These are phyloP conservation scores for Penicillium capsulatum DNA, from an alignment of 2,329 filamentous ascomycete species.

Conservation along the genomic window DNA sequence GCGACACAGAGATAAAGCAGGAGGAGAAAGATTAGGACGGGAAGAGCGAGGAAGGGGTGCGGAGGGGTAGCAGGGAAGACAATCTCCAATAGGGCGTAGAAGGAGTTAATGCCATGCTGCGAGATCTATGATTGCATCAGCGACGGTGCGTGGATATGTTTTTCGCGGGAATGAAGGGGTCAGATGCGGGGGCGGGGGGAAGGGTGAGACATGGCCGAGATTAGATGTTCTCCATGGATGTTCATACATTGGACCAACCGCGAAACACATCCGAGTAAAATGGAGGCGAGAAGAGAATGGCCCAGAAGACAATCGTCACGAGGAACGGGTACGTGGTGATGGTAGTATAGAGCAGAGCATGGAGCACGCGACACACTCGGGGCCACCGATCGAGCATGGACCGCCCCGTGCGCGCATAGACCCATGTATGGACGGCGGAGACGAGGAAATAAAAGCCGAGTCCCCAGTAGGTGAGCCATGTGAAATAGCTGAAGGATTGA, in stretches of 20 bases:
- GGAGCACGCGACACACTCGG: slow-evolving; percentile 59
- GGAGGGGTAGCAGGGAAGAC: slow-evolving; percentile 62
- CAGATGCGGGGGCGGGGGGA: background rate
- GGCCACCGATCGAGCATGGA: slow-evolving; percentile 57
- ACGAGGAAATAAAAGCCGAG: slow-evolving; percentile 72
- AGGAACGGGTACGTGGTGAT: slow-evolving; percentile 62
- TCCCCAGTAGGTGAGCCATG: slow-evolving; percentile 76
- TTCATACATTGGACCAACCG: slow-evolving; percentile 51
- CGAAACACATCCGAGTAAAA: slow-evolving; percentile 53
- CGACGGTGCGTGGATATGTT: background rate
- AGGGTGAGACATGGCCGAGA: slow-evolving; percentile 4
- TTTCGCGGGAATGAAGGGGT: slow-evolving; percentile 6
- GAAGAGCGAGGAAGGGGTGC: slow-evolving; percentile 61
- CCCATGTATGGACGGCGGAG: slow-evolving; percentile 63
- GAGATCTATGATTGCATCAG: slow-evolving; percentile 49
- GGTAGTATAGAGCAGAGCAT: slow-evolving; percentile 61
- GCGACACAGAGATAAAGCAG: slow-evolving; percentile 68
- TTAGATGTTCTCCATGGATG: background rate
- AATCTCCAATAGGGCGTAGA: slow-evolving; percentile 73
- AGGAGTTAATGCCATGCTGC: slow-evolving; percentile 69
- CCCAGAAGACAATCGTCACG: slow-evolving; percentile 70
- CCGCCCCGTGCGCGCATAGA: slow-evolving; percentile 55
- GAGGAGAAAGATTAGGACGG: slow-evolving; percentile 65
- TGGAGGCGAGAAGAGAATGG: slow-evolving; percentile 50
- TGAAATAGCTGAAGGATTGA: slow-evolving; percentile 74